Conservation (phyloP, 169 alveolate genomes). For the Cardiosporidium cionae region DNA sequence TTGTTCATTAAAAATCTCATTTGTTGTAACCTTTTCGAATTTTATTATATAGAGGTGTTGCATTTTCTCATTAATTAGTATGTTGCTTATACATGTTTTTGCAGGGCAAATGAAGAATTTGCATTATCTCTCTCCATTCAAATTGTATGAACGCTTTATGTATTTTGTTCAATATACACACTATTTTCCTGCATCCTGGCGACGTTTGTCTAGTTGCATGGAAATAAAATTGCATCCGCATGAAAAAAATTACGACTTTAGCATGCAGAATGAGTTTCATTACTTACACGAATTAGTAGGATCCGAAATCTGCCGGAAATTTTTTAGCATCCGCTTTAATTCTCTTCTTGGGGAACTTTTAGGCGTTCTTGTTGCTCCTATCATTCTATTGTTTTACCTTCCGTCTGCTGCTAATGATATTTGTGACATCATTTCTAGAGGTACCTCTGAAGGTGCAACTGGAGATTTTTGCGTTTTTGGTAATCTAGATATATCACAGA, state of each 20-base stretch:
- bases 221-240: no score
- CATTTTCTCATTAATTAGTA: not conserved
- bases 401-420: slow-evolving; percentile 3
- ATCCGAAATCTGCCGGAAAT: not conserved
- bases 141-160: slow-evolving; percentile 9
- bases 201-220: no score
- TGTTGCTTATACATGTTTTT: not conserved
- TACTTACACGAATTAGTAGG: slow-evolving; percentile 14
- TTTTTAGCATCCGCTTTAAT: slow-evolving; percentile 7
- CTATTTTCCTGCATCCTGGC: slow-evolving; percentile 15
- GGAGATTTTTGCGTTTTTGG: slow-evolving; percentile 19
- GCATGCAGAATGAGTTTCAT: no score
- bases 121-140: slow-evolving; percentile 2
- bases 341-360: slow-evolving; percentile 8
- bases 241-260: no score
- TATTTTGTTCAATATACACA: slow-evolving; percentile 8
- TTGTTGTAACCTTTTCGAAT: not conserved
- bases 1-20: not conserved
- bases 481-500: not conserved
- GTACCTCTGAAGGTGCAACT: not conserved
- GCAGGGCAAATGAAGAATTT: not conserved
- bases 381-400: not conserved
- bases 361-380: slow-evolving; percentile 8
- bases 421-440: not conserved
- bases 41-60: not conserved